Evolutionary conservation across 2,329 filamentous ascomycete species (phyloP), one percentile per base, ranked within the genome.

Genomic region (Podosphaera leucotricha): DNA sequence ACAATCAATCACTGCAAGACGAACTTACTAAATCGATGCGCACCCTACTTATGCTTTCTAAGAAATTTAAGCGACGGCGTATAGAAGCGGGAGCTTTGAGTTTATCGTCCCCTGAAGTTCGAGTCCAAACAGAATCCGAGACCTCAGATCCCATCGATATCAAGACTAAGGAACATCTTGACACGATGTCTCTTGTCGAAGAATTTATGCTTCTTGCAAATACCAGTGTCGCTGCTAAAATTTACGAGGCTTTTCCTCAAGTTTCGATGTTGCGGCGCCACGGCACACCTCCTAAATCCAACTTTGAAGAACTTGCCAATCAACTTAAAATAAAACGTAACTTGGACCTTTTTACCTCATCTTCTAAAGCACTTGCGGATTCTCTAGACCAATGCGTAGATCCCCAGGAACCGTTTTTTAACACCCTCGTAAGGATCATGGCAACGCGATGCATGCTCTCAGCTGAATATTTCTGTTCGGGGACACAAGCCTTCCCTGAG

Each of bases 191-290:
- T 19, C 72, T 98, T 4, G 92, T 98, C 22, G 90, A 98, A 59
- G 90, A 98, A 59, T 95, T 98, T 68, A 98, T 98, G 90, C 68
- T 98, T 57, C 80, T 95, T 59, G 92, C 90, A 67, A 98, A 98
- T 64, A 85, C 84, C 56, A 87, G 80, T 53, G 92, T 98, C 24
- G 90, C 87, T 6, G 72, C 76, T 51, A 87, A 84, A 60, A 92
- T 92, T 57, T 84, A 92, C 64, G 72, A 81, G 41, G 77, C 85
- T 2, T 95, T 94, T 62, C 87, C 90, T 0, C 87, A 98, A 61
- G 95, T 86, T 0, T 90, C 90, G 41, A 77, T 98, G 54, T 74
- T 98, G 15, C 82, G 87, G 49, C 81, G 90, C 46, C 90, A 98
- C 68, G 85, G 72, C 16, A 77, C 87, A 13, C 90, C 92, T 2